Percentiles rank a stretch among this genome's conserved stretches.
These are phyloP conservation scores for Rhinocladiella mackenziei DNA, from an alignment of 2,329 filamentous ascomycete genomes.

Conservation along the genomic window DNA sequence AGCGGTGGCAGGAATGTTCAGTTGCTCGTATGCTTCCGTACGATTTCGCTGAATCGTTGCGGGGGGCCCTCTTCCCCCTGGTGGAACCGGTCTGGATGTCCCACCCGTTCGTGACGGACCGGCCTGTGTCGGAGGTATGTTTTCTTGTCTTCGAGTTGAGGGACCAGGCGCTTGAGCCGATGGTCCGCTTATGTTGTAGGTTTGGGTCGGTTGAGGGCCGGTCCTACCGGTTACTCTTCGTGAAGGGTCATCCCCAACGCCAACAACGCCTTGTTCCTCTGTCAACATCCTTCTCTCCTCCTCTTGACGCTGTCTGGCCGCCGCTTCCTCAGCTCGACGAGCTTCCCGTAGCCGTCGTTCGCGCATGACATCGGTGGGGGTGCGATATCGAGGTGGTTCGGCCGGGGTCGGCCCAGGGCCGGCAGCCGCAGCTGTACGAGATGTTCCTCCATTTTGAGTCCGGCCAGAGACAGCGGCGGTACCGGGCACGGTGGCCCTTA, in stretches of 20 bases:
- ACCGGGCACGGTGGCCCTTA: conserved; percentile 52
- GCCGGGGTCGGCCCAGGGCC: conserved; percentile 48
- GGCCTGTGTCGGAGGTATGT: conserved; percentile 27
- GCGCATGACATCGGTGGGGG: conserved; percentile 88
- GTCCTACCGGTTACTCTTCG: conserved; percentile 29
- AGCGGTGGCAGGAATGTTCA: conserved; percentile 25
- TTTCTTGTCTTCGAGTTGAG: conserved; percentile 22
- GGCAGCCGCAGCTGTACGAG: conserved; percentile 43
- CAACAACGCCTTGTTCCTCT: conserved; percentile 58
- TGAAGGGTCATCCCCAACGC: conserved; percentile 50
- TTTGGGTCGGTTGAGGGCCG: conserved; percentile 17
- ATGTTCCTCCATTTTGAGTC: conserved; percentile 52
- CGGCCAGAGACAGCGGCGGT: conserved; percentile 50
- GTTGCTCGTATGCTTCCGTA: conserved; percentile 28
- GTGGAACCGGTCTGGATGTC: conserved; percentile 22
- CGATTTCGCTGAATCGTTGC: conserved; percentile 25
- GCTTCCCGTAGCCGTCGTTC: conserved; percentile 75
- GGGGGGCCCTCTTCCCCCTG: conserved; percentile 19
- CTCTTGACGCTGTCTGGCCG: conserved; percentile 50
- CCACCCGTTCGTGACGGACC: conserved; percentile 13
- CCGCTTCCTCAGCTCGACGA: conserved; percentile 64
- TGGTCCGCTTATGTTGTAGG: conserved; percentile 18
- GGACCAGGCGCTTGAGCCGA: conserved; percentile 9
- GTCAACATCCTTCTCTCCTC: conserved; percentile 41
- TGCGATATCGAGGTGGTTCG: conserved; percentile 62